A percentile compares a stretch with the other conserved stretches of the same genome.
These are phyloP conservation scores for Mortierella sp. DNA, from an alignment of 371 early-diverging fungal species.

Conservation along the genomic window DNA sequence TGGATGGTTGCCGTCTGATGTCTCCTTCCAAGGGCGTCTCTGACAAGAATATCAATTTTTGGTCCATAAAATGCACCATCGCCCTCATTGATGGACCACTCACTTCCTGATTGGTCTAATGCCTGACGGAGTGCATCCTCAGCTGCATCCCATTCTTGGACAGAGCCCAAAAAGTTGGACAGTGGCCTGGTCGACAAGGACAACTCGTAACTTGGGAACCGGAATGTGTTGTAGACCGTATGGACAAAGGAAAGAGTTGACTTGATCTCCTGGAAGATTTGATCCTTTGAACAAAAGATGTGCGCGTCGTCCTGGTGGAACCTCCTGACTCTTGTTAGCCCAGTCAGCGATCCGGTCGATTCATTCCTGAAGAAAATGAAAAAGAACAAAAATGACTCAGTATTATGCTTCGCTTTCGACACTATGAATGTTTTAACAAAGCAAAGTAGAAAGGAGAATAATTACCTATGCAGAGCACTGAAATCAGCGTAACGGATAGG, in stretches of 20 bases:
- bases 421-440: background rate
- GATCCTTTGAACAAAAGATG: slow-evolving; percentile 89
- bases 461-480: slow-evolving; percentile 87
- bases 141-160: slow-evolving; percentile 96
- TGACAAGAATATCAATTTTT: slow-evolving; percentile 99
- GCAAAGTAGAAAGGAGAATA: background rate
- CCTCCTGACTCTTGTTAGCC: slow-evolving; percentile 92
- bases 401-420: background rate
- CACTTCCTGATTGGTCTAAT: slow-evolving; percentile 77
- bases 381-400: background rate
- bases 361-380: slow-evolving; percentile 73
- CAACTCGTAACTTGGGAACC: slow-evolving; percentile 86
- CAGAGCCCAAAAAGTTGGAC: slow-evolving; percentile 92
- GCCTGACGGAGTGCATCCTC: slow-evolving; percentile 88
- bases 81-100: slow-evolving; percentile 95
- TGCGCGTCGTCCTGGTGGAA: slow-evolving; percentile 99
- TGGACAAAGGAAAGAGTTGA: slow-evolving; percentile 85
- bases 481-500: slow-evolving; percentile 96
- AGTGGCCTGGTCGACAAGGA: slow-evolving; percentile 98
- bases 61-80: slow-evolving; percentile 99
- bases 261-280: slow-evolving; percentile 83
- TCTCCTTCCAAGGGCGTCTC: slow-evolving; percentile 92
- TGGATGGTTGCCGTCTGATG: slow-evolving; percentile 99
- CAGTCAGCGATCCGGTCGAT: slow-evolving; percentile 91
- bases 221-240: slow-evolving; percentile 91